Base-by-base conservation (phyloP, 1,139 yeast species). In the Kodamaea sp. region DNA sequence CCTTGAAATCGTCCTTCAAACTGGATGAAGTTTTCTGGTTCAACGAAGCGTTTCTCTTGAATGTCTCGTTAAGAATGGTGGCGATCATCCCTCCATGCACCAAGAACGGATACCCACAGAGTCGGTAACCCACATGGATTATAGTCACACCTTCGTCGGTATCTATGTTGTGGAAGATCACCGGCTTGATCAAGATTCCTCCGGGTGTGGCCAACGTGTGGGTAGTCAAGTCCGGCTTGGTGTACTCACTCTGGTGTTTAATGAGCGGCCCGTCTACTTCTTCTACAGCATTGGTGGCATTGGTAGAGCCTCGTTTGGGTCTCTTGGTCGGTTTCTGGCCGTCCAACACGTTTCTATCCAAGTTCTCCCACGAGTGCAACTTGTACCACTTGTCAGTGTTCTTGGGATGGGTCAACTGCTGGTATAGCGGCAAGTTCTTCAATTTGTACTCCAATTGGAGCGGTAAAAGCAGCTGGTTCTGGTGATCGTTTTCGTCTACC, bases 41-140 rank as follows among this genome's bases (percentile, higher is more conserved):
- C 50, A 77, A 60, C 6, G 75, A 70, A 1, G 83, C 82, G 35
- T 76, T 74, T 33, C 83, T 59, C 38, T 77, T 80, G 61, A 80
- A 72, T 4, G 85, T 70, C 43, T 89, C 96, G 52, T 86, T 94
- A 39, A 88, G 64, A 10, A 90, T 63, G 0, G 95, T 83, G 7
- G 95, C 95, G 24, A 90, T 59, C 26, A 90, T 78, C 0, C 97
- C 97, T 3, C 97, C 97, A 53, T 90, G 97, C 1, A 88, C 75
- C 24, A 90, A 65, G 47, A 86, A 80, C 1, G 97, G 97, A 53
- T 83, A 89, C 2, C 97, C 97, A 30, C 94, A 81, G 23, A 89
- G 61, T 42, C 75, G 74, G 52, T 83, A 78, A 0, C 97, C 97
- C 32, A 84, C 72, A 55, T 88, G 95, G 18, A 87, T 70, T 3